Base-by-base conservation (phyloP, 2,329 filamentous ascomycete species). In the Tolypocladium tropicale region DNA sequence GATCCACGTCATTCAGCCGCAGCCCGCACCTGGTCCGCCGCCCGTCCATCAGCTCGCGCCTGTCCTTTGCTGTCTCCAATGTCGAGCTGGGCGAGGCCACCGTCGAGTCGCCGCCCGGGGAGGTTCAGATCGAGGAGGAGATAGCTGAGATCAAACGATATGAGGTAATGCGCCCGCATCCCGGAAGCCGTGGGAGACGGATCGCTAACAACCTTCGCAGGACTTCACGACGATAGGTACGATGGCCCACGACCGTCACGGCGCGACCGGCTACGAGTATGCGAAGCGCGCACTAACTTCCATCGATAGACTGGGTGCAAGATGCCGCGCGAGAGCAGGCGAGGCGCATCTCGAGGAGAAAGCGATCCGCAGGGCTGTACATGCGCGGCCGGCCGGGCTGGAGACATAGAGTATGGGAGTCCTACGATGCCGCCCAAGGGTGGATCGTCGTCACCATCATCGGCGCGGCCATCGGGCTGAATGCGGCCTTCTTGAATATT, bases 81-180 rank as follows among this genome's bases (percentile, higher is more conserved):
- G 79, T 77, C 58, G 86, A 90, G 69, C 78, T 78, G 60, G 85
- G 83, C 59, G 80, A 85, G 58, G 74, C 77, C 58, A 73, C 74
- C 58, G 74, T 74, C 58, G 74, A 76, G 52, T 73, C 76, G 37
- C 71, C 69, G 12, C 77, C 77, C 32, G 83, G 79, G 55, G 83
- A 89, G 65, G 82, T 86, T 59, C 83, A 86, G 60, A 90, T 95
- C 62, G 88, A 91, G 59, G 92, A 97, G 68, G 94, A 99, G 75
- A 96, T 99, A 68, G 92, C 89, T 30, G 88, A 96, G 76, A 97
- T 99, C 70, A 96, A 96, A 75, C 83, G 93, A 75, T 99, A 99
- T 74, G 94, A 96, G 76, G 83, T 86, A 70, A 30, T 33, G 33
- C 23, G 10, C 18, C 16, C 16, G 14, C 7, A 34, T 7, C 28